Evolutionary conservation across 306 rosid genomes (phyloP).

Genomic region (Macrotyloma uniflorum): DNA sequence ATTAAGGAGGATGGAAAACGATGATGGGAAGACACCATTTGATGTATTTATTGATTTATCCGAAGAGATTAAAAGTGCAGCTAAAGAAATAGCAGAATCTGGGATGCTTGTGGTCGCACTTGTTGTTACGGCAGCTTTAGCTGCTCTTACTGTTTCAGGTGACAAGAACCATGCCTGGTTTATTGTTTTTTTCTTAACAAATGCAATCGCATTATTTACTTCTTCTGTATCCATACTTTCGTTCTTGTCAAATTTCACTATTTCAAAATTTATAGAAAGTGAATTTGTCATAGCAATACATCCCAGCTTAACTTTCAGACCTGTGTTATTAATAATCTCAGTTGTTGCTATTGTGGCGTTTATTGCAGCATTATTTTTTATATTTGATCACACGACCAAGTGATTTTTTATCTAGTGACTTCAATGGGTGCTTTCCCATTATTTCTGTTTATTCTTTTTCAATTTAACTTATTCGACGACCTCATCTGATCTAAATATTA

Average conservation of each 20-base stretch:
- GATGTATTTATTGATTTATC: neutral
- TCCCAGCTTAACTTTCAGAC: neutral
- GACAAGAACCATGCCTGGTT: neutral
- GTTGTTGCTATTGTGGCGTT: neutral
- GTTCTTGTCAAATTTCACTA: neutral
- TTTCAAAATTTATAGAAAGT: neutral
- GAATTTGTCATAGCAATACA: neutral
- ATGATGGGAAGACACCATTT: neutral
- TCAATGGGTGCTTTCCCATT: neutral
- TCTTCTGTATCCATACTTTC: neutral
- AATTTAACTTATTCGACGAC: no score
- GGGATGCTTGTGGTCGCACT: no score
- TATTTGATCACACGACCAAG: neutral
- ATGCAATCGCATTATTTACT: conserved; percentile 12
- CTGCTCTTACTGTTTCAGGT: neutral
- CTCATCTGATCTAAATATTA: no score
- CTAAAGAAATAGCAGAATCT: neutral
- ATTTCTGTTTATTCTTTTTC: no score
- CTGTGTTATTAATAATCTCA: neutral
- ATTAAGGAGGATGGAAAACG: neutral
- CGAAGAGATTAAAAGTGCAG: neutral
- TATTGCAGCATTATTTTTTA: neutral
- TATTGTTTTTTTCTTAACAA: neutral
- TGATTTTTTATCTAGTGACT: neutral
- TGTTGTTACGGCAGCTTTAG: neutral